Percentiles rank a stretch among this genome's conserved stretches.
Conservation (phyloP, 495 filamentous ascomycete genomes). For the Xylaria acuta region DNA sequence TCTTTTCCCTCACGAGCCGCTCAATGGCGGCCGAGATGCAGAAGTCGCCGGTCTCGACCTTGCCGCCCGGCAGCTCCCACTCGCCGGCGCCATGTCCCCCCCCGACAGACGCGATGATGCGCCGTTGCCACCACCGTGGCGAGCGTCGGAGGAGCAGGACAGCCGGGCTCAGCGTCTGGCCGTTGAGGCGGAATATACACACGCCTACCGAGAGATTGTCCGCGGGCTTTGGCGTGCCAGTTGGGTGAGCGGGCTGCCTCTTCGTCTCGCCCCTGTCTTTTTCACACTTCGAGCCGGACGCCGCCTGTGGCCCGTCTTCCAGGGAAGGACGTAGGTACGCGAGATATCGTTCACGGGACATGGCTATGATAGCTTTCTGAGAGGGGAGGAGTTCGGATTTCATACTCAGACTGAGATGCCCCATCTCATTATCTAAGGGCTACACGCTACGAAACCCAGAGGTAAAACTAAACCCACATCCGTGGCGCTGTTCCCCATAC, state of each 20-base stretch:
- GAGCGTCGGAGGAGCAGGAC: slow-evolving; percentile 34
- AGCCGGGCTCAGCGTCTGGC: slow-evolving; percentile 30
- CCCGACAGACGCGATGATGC: not conserved
- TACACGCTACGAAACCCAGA: not conserved
- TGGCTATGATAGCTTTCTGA: slow-evolving; percentile 38
- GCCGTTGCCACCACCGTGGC: slow-evolving; percentile 11
- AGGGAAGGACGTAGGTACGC: slow-evolving; percentile 23
- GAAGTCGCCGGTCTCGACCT: slow-evolving; percentile 34
- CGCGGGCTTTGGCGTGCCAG: not conserved
- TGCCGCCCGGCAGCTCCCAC: slow-evolving; percentile 40
- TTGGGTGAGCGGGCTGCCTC: not conserved
- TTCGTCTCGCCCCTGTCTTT: not conserved
- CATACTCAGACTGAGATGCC: not conserved
- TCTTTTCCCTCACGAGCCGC: slow-evolving; percentile 33
- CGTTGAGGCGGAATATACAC: slow-evolving; percentile 39
- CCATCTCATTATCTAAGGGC: not conserved
- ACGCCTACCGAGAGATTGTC: slow-evolving; percentile 37
- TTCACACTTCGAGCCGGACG: not conserved
- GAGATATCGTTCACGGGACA: slow-evolving; percentile 38
- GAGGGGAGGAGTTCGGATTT: slow-evolving; percentile 35
- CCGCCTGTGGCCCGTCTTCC: not conserved
- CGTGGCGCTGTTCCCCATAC: not conserved
- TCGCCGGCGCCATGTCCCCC: slow-evolving; percentile 1
- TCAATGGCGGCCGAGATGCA: slow-evolving; percentile 37
- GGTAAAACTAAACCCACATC: not conserved